phyloP scores from a whole-genome alignment of 139 green algal genomes.

The Picochlorum sp. region DNA sequence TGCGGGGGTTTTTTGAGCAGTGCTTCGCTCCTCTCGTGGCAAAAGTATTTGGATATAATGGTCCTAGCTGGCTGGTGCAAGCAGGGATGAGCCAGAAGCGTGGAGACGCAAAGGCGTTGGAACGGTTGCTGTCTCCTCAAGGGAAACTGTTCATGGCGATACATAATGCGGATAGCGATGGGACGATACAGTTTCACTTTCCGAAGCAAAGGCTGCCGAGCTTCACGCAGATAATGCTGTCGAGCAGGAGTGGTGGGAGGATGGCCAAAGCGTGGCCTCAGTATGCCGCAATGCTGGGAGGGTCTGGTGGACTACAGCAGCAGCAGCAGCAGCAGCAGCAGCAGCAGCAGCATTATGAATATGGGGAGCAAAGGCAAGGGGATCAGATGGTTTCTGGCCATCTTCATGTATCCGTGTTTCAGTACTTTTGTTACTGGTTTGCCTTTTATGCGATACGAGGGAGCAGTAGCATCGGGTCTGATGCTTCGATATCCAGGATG shows the following conservation, averaged over 20 bases:
- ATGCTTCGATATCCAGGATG: background rate
- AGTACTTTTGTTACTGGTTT: conserved; percentile 72
- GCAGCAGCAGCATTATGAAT: no score
- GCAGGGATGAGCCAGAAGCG: conserved; percentile 38
- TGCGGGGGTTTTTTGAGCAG: conserved; percentile 69
- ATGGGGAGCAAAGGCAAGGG: no score
- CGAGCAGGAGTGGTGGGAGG: conserved; percentile 15
- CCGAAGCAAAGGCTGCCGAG: conserved; percentile 59
- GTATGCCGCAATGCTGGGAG: conserved; percentile 34
- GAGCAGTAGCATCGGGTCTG: conserved; percentile 1
- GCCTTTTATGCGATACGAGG: conserved; percentile 71
- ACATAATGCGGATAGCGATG: conserved; percentile 52
- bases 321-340: no score
- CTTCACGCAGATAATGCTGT: conserved; percentile 59
- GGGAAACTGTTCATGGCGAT: conserved; percentile 58
- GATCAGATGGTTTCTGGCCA: no score
- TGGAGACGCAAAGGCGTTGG: conserved; percentile 39
- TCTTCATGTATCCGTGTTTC: conserved; percentile 49
- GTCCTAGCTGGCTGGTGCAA: conserved; percentile 53
- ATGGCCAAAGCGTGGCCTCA: conserved; percentile 62
- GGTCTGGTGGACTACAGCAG: background rate
- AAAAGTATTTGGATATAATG: conserved; percentile 67
- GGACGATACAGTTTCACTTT: conserved; percentile 63
- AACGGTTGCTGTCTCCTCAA: conserved; percentile 45
- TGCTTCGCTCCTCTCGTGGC: conserved; percentile 63